phyloP scores from a whole-genome alignment of 2,329 filamentous ascomycete species.

The Aspergillus texensis region DNA sequence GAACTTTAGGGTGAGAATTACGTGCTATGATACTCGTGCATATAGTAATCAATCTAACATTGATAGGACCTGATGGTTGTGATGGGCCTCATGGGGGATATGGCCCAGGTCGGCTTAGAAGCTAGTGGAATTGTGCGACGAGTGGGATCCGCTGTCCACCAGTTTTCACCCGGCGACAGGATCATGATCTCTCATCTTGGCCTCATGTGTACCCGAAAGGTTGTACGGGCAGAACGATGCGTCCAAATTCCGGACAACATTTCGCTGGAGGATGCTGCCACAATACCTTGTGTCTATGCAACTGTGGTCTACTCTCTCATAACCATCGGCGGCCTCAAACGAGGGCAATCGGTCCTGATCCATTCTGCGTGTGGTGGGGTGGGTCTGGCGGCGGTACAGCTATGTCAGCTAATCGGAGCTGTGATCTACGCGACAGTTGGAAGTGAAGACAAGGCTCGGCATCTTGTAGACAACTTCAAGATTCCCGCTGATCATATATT shows the following conservation, averaged over 20 bases:
- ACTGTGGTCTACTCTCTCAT: slow-evolving; percentile 27
- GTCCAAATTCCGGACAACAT: slow-evolving; percentile 16
- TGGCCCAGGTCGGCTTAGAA: slow-evolving; percentile 33
- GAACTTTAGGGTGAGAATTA: slow-evolving; percentile 31
- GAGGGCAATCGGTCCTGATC: slow-evolving; percentile 32
- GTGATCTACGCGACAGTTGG: slow-evolving; percentile 31
- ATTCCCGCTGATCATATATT: slow-evolving; percentile 27
- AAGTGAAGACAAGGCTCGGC: slow-evolving; percentile 23
- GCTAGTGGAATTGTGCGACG: slow-evolving; percentile 31
- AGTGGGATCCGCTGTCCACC: slow-evolving; percentile 27
- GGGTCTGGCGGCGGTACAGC: slow-evolving; percentile 29
- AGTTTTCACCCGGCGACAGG: slow-evolving; percentile 34
- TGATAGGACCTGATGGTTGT: slow-evolving; percentile 33
- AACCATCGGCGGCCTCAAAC: slow-evolving; percentile 24
- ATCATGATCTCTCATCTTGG: slow-evolving; percentile 23
- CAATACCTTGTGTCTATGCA: slow-evolving; percentile 22
- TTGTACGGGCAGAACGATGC: slow-evolving; percentile 18
- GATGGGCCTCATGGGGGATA: slow-evolving; percentile 32
- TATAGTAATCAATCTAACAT: neutral
- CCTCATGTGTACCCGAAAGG: slow-evolving; percentile 13
- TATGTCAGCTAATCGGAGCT: slow-evolving; percentile 26
- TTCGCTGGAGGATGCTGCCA: slow-evolving; percentile 24
- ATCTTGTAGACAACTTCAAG: slow-evolving; percentile 24
- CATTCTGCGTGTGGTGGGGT: slow-evolving; percentile 32
- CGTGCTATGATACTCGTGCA: too few relatives aligned